Evolutionary conservation across 176 grass and related monocot species (phyloP), one percentile per base, ranked within the genome.

Genomic region (Tuctoria greenei): DNA sequence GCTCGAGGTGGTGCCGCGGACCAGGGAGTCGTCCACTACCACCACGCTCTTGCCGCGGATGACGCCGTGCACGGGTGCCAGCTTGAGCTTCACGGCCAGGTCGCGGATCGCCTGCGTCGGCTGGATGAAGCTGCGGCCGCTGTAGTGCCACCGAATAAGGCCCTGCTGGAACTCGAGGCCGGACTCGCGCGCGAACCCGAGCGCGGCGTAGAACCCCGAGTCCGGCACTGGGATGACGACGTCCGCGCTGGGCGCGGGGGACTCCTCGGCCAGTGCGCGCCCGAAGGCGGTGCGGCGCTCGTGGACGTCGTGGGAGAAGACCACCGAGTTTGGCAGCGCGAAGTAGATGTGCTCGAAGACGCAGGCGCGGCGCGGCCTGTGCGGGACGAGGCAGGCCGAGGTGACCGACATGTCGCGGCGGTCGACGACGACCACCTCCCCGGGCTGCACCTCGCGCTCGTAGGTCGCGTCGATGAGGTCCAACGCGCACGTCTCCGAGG

Each of bases 341-440:
- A 94, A 91, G 85, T 91, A 94, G 71, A 94, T 64, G 71, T 90
- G 88, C 79, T 94, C 92, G 67, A 94, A 94, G 55, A 94, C 66
- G 75, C 92, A 94, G 71, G 75, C 31, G 13, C 71, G 81, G 55
- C 85, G 82, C 0, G 82, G 92, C 0, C 75, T 67, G 38, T 41
- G 83, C 42, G 88, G 76, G 54, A 90, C 44, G 61, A 90, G 92
- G 79, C 85, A 91, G 11, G 75, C 64, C 4, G 82, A 86, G 7
- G 75, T 64, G 0, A 88, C 59, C 0, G 75, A 80, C 82, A 90
- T 90, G 81, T 90, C 91, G 58, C 82, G 64, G 78, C 71, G 78
- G 82, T 94, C 92, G 72, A 94, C 88, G 1, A 86, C 58, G 24
- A 94, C 55, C 40, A 94, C 80, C 82, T 94, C 92, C 44, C 88